Conservation (phyloP, 495 filamentous ascomycete genomes). For the Cercophora newfieldiana region DNA sequence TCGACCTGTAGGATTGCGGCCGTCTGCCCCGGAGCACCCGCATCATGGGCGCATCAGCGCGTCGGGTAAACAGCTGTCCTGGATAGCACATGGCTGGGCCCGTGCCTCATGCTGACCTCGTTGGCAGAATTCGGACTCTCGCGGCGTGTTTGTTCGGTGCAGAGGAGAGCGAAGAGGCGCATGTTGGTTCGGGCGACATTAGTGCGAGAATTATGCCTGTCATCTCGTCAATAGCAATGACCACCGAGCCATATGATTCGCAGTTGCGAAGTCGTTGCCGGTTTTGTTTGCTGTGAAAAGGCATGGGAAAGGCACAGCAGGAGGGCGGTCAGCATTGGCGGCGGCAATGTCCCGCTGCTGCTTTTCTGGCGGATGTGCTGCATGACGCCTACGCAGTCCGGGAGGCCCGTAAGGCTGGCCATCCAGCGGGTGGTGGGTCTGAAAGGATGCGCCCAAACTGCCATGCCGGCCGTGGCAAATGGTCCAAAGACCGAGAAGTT, state of each 20-base stretch:
- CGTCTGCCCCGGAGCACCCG: background rate
- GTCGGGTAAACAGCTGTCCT: background rate
- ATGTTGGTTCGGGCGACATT: background rate
- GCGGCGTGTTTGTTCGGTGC: background rate
- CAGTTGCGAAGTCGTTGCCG: background rate
- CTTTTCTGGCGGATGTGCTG: background rate
- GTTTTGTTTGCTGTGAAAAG: background rate
- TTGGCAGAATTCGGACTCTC: background rate
- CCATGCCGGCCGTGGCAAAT: background rate
- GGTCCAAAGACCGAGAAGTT: background rate
- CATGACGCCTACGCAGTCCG: background rate
- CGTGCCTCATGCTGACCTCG: background rate
- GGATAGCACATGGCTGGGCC: background rate
- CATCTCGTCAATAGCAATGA: background rate
- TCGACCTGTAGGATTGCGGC: background rate
- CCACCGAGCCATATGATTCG: background rate
- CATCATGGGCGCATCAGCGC: background rate
- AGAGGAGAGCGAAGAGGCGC: background rate
- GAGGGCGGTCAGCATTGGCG: background rate
- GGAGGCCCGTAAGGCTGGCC: background rate
- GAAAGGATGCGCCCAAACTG: background rate
- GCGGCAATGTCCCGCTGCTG: background rate
- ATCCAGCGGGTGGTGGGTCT: background rate
- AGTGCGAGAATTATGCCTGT: background rate
- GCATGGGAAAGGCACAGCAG: background rate